A percentile compares a stretch with the other conserved stretches of the same genome.
phyloP scores from a whole-genome alignment of 1,284 basidiomycete species.

The Entoloma clypeatum region DNA sequence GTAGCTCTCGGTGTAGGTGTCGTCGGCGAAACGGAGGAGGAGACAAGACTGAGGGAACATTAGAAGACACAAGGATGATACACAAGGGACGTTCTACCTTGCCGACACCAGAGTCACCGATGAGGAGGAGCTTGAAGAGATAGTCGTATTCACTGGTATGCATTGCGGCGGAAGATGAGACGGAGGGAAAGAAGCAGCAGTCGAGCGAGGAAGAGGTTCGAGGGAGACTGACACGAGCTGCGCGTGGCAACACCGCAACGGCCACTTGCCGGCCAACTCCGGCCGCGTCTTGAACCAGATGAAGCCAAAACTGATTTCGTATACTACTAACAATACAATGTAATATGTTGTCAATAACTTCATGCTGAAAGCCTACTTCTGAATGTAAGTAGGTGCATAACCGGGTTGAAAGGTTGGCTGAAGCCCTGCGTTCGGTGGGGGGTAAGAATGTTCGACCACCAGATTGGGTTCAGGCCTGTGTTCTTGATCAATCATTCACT shows the following conservation, averaged over 20 bases:
- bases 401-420: constrained; percentile 29
- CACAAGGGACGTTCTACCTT: constrained; percentile 55
- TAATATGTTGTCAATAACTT: no score
- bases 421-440: constrained; percentile 22
- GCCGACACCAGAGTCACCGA: constrained; percentile 95
- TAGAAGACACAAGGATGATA: constrained; percentile 18
- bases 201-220: constrained; percentile 23
- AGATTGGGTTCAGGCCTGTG: constrained; percentile 6
- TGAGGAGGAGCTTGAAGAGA: constrained; percentile 94
- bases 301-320: no score
- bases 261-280: constrained; percentile 22
- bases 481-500: no score
- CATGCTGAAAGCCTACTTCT: constrained; percentile 11
- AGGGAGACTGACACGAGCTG: constrained; percentile 29
- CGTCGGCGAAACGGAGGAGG: constrained; percentile 97
- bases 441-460: constrained; percentile 11
- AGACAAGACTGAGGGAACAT: constrained; percentile 77
- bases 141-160: constrained; percentile 95
- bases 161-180: constrained; percentile 43
- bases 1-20: constrained; percentile 99
- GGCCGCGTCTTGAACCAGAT: no score
- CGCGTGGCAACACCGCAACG: constrained; percentile 30
- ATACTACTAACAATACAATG: not conserved
- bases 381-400: constrained; percentile 34
- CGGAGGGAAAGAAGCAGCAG: constrained; percentile 16